Evolutionary conservation across 768 basidiomycete species (phyloP), one percentile per base, ranked within the genome.

Genomic region (Lentinula raphanica): DNA sequence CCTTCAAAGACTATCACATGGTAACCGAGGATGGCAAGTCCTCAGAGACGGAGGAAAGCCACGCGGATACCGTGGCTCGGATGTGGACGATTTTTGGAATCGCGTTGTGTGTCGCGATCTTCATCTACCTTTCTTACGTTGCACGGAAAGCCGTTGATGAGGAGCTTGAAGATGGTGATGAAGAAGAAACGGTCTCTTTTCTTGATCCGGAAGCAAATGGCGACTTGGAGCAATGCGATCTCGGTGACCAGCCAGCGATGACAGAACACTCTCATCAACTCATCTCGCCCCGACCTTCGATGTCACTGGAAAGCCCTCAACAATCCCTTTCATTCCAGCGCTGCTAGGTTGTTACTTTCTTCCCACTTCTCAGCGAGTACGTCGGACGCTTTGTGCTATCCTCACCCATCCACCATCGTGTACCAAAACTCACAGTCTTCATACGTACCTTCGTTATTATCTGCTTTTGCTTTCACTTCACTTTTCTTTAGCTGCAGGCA

Each of bases 51-150:
- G n/a, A 44, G n/a, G 39, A 32, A 9, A 46, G 28, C 31, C 60
- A 65, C 38, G 81, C 83, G 66, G 76, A 81, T 62, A 68, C 71
- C 56, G 70, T 84, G 55, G 79, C 79, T 48, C 78, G 77, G 57
- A 73, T 83, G 66, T 90, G 81, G 79, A 87, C 88, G n/a, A 72
- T 85, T 49, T 72, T 75, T 36, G 91, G 92, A 49, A 81, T 92
- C 59, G 64, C 75, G 25, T 79, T 94, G 1, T 92, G 90, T 68
- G 64, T 92, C 59, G 80, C 78, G 36, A 84, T 94, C 63, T 82
- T 94, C 62, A 64, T 92, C 49, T 95, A 95, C 72, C 79, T 95
- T 50, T 84, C 88, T 49, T 78, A 83, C 68, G 84, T 95, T 59
- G 92, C 92, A 39, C 87, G 92, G 13, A 78, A 80, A 54, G 80